Base-by-base conservation (phyloP, 768 basidiomycete species). In the Leccinum broughii region DNA sequence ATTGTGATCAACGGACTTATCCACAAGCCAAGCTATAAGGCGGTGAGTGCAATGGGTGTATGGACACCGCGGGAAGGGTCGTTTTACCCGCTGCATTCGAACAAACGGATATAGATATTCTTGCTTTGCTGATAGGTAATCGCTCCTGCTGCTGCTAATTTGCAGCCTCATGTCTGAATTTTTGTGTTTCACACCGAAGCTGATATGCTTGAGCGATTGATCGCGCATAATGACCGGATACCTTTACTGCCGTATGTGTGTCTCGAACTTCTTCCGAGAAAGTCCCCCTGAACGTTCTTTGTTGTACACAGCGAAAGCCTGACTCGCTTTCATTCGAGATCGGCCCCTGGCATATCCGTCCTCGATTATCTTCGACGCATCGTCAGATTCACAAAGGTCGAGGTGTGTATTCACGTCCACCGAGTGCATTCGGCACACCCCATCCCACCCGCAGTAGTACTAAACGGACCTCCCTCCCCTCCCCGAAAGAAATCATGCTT, bases 301-400 rank as follows among this genome's bases (percentile, higher is more conserved):
- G 56, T 14, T 64, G 58, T 63, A 60, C 56, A 49, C 72, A 94
- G 92, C 34, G 90, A 93, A 79, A 86, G 88, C 64, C 82, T 99
- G 63, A 98, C 97, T 51, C 89, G 95, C 57, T 99, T 99, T 74
- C 97, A 99, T 77, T 98, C 95, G 34, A 85, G 95, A 66, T 86
- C 95, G 9, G 84, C 94, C 6, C 96, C 97, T 49, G 82, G 78
- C 61, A 98, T 98, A 75, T 83, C 81, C 63, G 87, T 98, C 53
- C 80, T 93, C 63, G 97, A 98, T 72, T 99, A 99, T 77, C 82
- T 98, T 59, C 84, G 88, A 66, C 91, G 97, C 56, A 96, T 99
- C 68, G 90, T 97, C 66, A 86, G 84, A 67, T 98, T 93, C 75
- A 95, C 95, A 59, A 98, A 96, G 71, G 88, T 95, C 75, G 97